Evolutionary conservation across 768 basidiomycete species (phyloP).

Genomic region (Cyclocybe aegerita): DNA sequence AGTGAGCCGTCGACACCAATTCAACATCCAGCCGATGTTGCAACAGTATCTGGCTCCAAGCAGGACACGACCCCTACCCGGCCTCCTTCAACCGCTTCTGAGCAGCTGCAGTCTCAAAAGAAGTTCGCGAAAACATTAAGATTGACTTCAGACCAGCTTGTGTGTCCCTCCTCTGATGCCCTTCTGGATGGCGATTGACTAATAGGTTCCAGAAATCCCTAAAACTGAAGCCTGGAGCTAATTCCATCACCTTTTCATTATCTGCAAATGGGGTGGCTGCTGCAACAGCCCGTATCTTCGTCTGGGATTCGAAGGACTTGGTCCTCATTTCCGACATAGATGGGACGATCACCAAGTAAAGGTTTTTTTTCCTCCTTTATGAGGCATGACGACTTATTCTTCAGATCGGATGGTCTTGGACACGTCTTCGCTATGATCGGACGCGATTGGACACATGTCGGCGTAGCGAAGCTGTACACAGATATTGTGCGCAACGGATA

Average conservation of each 20-base stretch:
- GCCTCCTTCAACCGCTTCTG: conserved; percentile 10
- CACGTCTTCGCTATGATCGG: conserved; percentile 98
- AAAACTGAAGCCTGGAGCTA: conserved; percentile 81
- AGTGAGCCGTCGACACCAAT: conserved; percentile 28
- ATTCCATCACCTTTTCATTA: conserved; percentile 91
- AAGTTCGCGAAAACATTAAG: conserved; percentile 91
- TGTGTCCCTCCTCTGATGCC: conserved; percentile 32
- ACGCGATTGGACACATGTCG: conserved; percentile 96
- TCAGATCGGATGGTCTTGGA: conserved; percentile 91
- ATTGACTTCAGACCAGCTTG: conserved; percentile 92
- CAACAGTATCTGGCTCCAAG: neutral
- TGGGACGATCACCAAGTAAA: conserved; percentile 96
- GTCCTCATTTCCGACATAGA: conserved; percentile 98
- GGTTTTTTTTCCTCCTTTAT: neutral
- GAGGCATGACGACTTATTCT: neutral
- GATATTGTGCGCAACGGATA: conserved; percentile 96
- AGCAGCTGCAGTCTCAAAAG: conserved; percentile 22
- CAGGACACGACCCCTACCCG: conserved; percentile 13
- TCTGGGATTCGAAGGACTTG: conserved; percentile 91
- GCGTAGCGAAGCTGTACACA: conserved; percentile 96
- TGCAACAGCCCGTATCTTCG: conserved; percentile 90
- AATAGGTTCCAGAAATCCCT: conserved; percentile 68
- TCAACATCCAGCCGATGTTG: conserved; percentile 24
- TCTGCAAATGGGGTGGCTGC: conserved; percentile 79
- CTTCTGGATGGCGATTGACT: neutral